phyloP scores from a whole-genome alignment of 495 filamentous ascomycete genomes.

The Barbatosphaeria neglecta region DNA sequence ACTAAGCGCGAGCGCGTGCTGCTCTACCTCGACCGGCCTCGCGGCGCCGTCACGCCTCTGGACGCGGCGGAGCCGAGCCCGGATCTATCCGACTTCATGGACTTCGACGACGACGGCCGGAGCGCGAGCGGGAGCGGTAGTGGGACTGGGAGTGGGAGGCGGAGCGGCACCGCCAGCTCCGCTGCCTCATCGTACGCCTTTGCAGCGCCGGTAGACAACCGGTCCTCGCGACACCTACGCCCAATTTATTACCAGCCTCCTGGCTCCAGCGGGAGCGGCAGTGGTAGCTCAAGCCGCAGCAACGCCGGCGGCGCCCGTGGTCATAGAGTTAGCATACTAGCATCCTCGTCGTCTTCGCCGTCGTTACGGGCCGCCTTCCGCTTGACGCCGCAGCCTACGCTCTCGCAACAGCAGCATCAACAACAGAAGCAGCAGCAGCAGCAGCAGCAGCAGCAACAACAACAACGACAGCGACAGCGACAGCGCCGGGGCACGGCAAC shows the following conservation, averaged over 20 bases:
- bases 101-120: conserved; percentile 16
- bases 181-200: neutral
- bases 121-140: too few species aligned
- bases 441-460: neutral
- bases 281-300: conserved; percentile 1
- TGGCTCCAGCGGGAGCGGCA: neutral
- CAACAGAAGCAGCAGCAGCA: neutral
- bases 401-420: neutral
- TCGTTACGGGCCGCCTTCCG: neutral
- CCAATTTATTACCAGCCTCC: neutral
- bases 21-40: conserved; percentile 11
- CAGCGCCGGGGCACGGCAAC: too few species aligned
- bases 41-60: conserved; percentile 6
- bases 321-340: too few species aligned
- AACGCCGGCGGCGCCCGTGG: too few species aligned
- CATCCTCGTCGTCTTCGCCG: too few species aligned
- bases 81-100: conserved; percentile 27
- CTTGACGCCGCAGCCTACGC: neutral
- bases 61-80: conserved; percentile 24
- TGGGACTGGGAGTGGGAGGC: conserved; percentile 3
- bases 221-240: neutral
- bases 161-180: conserved; percentile 7
- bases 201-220: neutral
- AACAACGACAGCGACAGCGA: too few species aligned
- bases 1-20: conserved; percentile 16